These are phyloP conservation scores for Clonostachys sp. DNA, from an alignment of 2,329 filamentous ascomycete genomes.

Conservation along the genomic window DNA sequence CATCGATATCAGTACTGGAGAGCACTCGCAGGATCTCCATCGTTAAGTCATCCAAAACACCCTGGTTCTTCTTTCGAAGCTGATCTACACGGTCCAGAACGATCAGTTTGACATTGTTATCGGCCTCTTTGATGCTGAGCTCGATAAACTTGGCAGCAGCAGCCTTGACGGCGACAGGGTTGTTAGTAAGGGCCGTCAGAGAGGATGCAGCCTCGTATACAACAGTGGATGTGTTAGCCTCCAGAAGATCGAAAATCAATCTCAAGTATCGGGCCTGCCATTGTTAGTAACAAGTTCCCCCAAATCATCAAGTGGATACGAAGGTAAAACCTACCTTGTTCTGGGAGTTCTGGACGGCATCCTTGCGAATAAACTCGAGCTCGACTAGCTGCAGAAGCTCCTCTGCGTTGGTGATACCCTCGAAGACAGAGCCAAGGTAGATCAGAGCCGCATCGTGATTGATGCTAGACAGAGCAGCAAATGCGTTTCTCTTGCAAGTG, in stretches of 20 bases:
- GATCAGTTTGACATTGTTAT: slow-evolving; percentile 99
- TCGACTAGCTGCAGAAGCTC: slow-evolving; percentile 91
- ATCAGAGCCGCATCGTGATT: slow-evolving; percentile 89
- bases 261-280: slow-evolving; percentile 78
- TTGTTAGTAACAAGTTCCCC: slow-evolving; percentile 13
- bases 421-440: slow-evolving; percentile 85
- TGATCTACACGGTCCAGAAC: slow-evolving; percentile 92
- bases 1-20: slow-evolving; percentile 92
- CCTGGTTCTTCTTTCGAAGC: slow-evolving; percentile 81
- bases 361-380: slow-evolving; percentile 95
- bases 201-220: slow-evolving; percentile 97
- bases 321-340: slow-evolving; percentile 66
- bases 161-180: slow-evolving; percentile 96
- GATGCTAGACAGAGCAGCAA: slow-evolving; percentile 84
- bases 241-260: slow-evolving; percentile 92
- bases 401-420: slow-evolving; percentile 89
- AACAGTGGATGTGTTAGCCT: slow-evolving; percentile 89
- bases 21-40: slow-evolving; percentile 97
- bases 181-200: slow-evolving; percentile 87
- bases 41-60: slow-evolving; percentile 85
- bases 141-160: slow-evolving; percentile 96
- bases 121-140: slow-evolving; percentile 92
- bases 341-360: slow-evolving; percentile 88
- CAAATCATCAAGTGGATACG: not conserved
- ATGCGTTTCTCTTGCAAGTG: slow-evolving; percentile 97